These are phyloP conservation scores for Chlorella sp. DNA, from an alignment of 139 green algal species.

Conservation along the genomic window DNA sequence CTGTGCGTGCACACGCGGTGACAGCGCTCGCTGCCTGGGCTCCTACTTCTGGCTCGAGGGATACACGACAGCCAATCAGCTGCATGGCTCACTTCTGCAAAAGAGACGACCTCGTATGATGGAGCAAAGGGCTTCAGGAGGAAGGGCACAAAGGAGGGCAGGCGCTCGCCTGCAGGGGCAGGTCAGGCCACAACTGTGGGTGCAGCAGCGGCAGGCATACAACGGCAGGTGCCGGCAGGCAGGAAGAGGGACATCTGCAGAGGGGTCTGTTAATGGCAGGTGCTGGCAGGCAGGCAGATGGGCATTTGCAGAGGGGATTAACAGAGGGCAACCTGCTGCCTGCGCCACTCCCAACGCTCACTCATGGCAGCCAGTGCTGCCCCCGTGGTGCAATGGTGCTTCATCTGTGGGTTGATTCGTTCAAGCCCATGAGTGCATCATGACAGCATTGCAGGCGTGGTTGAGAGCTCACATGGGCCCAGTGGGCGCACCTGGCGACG, in stretches of 20 bases:
- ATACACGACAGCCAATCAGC: not conserved
- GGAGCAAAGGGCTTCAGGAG: not conserved
- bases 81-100: not conserved
- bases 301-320: too few species aligned
- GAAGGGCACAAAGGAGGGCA: not conserved
- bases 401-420: too few species aligned
- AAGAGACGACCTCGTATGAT: not conserved
- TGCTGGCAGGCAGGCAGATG: not conserved
- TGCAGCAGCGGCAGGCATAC: not conserved
- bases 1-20: not conserved
- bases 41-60: not conserved
- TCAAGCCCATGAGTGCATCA: too few species aligned
- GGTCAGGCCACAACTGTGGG: not conserved
- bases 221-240: too few species aligned
- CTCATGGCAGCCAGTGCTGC: not conserved
- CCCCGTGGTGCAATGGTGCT: not conserved
- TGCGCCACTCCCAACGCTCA: too few species aligned
- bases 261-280: too few species aligned
- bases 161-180: not conserved
- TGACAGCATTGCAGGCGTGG: too few species aligned
- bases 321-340: too few species aligned
- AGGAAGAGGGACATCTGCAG: too few species aligned
- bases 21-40: too few species aligned
- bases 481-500: not conserved
- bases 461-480: too few species aligned